Evolutionary conservation across 257 asterid species (phyloP).

Genomic region (Voacanga thouarsii): DNA sequence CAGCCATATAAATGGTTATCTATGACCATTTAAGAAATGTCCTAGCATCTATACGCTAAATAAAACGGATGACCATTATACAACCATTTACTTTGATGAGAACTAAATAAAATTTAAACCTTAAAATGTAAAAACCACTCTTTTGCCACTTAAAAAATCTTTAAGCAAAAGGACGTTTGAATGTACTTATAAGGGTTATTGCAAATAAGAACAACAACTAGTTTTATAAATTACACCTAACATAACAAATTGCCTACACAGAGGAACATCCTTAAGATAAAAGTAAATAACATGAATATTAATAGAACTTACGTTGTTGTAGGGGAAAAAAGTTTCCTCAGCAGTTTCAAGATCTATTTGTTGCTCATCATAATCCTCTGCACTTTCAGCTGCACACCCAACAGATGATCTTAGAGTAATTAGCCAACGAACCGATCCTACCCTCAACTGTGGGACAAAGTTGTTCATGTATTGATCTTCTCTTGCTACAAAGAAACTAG

Average conservation of each 20-base stretch:
- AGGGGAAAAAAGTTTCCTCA: slow-evolving; percentile 34
- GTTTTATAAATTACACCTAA: neutral
- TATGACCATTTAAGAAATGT: too few relatives aligned
- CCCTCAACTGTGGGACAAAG: slow-evolving; percentile 40
- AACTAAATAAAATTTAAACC: too few relatives aligned
- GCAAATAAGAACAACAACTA: too few relatives aligned
- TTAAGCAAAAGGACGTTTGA: too few relatives aligned
- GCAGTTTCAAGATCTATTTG: slow-evolving; percentile 44
- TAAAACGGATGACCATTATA: too few relatives aligned
- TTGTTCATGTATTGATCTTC: slow-evolving; percentile 39
- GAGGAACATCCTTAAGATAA: neutral
- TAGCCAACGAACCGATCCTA: slow-evolving; percentile 65
- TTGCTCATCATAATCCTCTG: slow-evolving; percentile 69
- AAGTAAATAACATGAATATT: neutral
- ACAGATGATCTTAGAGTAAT: slow-evolving; percentile 55
- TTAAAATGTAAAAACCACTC: too few relatives aligned
- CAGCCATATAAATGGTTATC: too few relatives aligned
- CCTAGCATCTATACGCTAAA: too few relatives aligned
- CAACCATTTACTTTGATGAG: too few relatives aligned
- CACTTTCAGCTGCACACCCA: slow-evolving; percentile 57
- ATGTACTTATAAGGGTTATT: too few relatives aligned
- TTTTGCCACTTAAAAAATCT: too few relatives aligned
- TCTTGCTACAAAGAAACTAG: slow-evolving; percentile 29
- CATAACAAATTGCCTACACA: neutral
- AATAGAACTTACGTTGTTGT: slow-evolving; percentile 44